Evolutionary conservation across 2,329 filamentous ascomycete genomes (phyloP).

Genomic region (Monilinia polystroma): DNA sequence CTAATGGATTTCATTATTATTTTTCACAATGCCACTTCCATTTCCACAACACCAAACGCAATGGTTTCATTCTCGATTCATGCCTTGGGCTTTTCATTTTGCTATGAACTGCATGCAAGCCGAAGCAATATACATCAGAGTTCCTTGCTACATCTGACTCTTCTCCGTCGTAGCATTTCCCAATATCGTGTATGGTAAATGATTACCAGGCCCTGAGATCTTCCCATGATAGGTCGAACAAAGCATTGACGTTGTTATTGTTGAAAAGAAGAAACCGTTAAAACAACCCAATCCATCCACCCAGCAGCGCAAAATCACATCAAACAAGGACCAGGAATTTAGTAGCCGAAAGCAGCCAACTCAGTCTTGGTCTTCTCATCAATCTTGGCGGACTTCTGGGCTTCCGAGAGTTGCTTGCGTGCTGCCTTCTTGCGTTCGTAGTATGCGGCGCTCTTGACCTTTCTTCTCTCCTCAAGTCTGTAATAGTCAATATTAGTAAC

Average conservation of each 20-base stretch:
- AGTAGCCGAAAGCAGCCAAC: constrained; percentile 90
- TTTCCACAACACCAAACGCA: constrained; percentile 22
- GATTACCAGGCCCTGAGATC: constrained; percentile 38
- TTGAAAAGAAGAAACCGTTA: constrained; percentile 33
- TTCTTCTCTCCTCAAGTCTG: constrained; percentile 98
- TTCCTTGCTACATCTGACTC: constrained; percentile 36
- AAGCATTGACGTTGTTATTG: constrained; percentile 39
- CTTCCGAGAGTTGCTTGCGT: constrained; percentile 84
- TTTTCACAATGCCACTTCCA: constrained; percentile 20
- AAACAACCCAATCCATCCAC: constrained; percentile 30
- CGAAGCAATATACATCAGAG: constrained; percentile 40
- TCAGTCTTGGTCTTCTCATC: constrained; percentile 84
- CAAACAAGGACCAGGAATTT: constrained; percentile 46
- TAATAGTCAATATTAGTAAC: constrained; percentile 33
- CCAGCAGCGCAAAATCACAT: constrained; percentile 27
- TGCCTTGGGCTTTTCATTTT: constrained; percentile 39
- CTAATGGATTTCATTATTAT: constrained; percentile 16
- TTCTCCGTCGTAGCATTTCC: constrained; percentile 37
- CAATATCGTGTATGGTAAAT: constrained; percentile 33
- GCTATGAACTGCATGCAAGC: constrained; percentile 40
- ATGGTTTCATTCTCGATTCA: constrained; percentile 30
- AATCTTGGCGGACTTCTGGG: constrained; percentile 87
- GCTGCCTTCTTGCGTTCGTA: constrained; percentile 99
- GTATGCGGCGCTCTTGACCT: constrained; percentile 98
- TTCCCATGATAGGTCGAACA: constrained; percentile 38